Conservation (phyloP, 176 grass and related monocot species). For the Zoysia pacifica region DNA sequence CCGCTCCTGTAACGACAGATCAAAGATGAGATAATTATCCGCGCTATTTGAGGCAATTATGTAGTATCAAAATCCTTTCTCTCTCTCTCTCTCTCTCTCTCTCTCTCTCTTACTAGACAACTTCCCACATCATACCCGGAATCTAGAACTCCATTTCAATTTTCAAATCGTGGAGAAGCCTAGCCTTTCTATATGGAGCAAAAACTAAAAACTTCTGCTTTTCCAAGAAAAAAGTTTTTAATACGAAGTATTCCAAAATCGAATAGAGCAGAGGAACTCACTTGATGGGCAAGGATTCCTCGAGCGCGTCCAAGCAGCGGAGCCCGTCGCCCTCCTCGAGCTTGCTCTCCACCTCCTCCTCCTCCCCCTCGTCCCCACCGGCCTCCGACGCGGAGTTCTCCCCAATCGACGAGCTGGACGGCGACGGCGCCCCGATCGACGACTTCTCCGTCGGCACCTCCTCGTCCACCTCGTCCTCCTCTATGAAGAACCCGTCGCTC, state of each 20-base stretch:
- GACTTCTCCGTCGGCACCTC: conserved; percentile 47
- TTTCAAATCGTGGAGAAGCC: neutral
- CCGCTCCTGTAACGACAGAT: conserved; percentile 45
- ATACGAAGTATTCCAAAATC: neutral
- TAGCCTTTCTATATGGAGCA: neutral
- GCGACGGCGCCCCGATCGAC: conserved; percentile 48
- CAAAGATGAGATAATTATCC: neutral
- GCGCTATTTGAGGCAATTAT: neutral
- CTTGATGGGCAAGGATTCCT: conserved; percentile 72
- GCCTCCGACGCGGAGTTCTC: conserved; percentile 51
- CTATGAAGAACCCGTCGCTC: conserved; percentile 56
- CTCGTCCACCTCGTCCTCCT: conserved; percentile 39
- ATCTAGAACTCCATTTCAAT: neutral
- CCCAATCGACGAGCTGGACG: conserved; percentile 56
- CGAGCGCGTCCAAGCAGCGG: conserved; percentile 48
- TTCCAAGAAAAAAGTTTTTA: neutral
- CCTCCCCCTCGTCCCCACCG: conserved; percentile 32
- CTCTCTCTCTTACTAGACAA: neutral
- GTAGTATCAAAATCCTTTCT: neutral
- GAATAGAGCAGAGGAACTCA: conserved; percentile 20
- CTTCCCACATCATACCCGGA: neutral
- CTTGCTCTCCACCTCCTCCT: conserved; percentile 59
- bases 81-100: neutral
- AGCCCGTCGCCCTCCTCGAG: conserved; percentile 40
- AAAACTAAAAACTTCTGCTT: neutral